These are phyloP conservation scores for Vitis rotundifolia DNA, from an alignment of 164 flowering plant species.

Conservation along the genomic window DNA sequence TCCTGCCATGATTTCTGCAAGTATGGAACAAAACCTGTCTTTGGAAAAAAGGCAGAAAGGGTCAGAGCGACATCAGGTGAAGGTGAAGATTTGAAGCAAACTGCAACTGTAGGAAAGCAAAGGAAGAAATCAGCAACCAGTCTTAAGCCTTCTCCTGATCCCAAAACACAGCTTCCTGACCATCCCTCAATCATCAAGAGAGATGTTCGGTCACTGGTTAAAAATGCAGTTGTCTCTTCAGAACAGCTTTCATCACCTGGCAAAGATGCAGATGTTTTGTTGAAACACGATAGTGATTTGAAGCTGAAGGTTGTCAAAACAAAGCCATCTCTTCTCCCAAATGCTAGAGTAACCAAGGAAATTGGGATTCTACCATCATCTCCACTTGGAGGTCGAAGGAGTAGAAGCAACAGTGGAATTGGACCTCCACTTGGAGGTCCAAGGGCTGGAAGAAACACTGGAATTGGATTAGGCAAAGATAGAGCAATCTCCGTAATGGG, in stretches of 20 bases:
- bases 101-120: conserved; percentile 7
- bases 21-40: conserved; percentile 14
- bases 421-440: background rate
- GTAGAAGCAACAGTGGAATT: background rate
- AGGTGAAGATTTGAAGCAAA: background rate
- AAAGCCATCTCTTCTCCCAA: background rate
- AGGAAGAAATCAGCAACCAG: conserved; percentile 11
- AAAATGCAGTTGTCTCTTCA: background rate
- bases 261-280: conserved; percentile 1
- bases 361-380: background rate
- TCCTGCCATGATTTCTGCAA: conserved; percentile 46
- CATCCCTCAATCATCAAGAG: background rate
- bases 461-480: background rate
- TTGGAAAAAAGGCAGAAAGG: conserved; percentile 12
- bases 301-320: conserved; percentile 10
- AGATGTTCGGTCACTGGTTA: conserved; percentile 17
- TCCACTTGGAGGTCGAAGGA: background rate
- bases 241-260: background rate
- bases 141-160: conserved; percentile 16
- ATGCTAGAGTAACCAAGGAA: background rate
- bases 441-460: background rate
- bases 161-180: conserved; percentile 12
- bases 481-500: background rate
- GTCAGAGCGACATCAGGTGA: background rate
- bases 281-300: background rate